Conservation (phyloP, 2,329 filamentous ascomycete genomes). For the Alternaria novae-zelandiae region DNA sequence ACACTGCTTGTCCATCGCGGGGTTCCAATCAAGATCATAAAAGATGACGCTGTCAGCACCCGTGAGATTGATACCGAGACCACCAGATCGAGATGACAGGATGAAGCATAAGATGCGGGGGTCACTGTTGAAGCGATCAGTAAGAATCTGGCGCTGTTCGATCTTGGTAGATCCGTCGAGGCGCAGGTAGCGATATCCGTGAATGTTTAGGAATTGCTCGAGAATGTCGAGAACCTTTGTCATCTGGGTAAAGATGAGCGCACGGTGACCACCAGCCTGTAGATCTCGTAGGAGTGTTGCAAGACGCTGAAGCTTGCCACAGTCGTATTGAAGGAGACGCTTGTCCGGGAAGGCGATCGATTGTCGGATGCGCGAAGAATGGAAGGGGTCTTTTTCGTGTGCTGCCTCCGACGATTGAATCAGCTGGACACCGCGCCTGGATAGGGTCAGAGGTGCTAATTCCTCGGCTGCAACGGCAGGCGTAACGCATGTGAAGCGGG, state of each 20-base stretch:
- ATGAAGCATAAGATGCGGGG: constrained; percentile 93
- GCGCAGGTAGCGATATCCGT: constrained; percentile 94
- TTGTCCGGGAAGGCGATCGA: constrained; percentile 98
- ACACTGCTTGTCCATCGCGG: constrained; percentile 99
- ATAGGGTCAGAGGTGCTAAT: constrained; percentile 69
- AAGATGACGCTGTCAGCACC: constrained; percentile 98
- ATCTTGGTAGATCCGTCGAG: constrained; percentile 97
- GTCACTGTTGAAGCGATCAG: constrained; percentile 96
- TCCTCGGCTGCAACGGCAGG: constrained; percentile 86
- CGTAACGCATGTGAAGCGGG: constrained; percentile 91
- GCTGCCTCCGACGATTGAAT: constrained; percentile 62
- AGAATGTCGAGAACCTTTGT: constrained; percentile 97
- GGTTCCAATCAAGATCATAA: constrained; percentile 99
- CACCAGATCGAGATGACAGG: constrained; percentile 90
- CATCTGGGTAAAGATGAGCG: constrained; percentile 99
- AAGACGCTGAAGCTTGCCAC: constrained; percentile 90
- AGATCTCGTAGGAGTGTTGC: constrained; percentile 85
- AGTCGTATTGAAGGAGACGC: constrained; percentile 95
- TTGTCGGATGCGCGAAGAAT: constrained; percentile 88
- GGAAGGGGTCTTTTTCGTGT: constrained; percentile 78
- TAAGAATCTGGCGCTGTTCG: constrained; percentile 92
- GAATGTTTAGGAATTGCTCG: constrained; percentile 96
- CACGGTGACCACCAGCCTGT: constrained; percentile 88
- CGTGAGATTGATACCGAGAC: constrained; percentile 93
- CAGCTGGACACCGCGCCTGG: constrained; percentile 63